Evolutionary conservation across 2,329 filamentous ascomycete species (phyloP).

Genomic region (Aspergillus sp.): DNA sequence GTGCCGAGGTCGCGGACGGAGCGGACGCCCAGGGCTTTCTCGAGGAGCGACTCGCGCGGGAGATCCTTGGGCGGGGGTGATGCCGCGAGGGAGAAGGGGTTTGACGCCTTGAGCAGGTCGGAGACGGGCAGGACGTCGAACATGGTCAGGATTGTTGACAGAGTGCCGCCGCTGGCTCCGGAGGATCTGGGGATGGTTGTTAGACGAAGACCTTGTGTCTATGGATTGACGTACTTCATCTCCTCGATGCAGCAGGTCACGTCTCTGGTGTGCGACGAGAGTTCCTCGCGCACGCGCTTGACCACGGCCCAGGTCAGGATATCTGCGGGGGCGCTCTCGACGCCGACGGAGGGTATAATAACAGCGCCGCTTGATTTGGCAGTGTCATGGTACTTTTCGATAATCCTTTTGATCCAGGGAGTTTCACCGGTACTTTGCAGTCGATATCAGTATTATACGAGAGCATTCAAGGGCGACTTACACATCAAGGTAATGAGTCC

Average conservation of each 20-base stretch:
- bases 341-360: constrained; percentile 51
- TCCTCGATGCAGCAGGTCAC: constrained; percentile 46
- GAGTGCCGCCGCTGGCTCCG: constrained; percentile 49
- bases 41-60: constrained; percentile 20
- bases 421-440: constrained; percentile 49
- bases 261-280: constrained; percentile 42
- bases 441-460: no score
- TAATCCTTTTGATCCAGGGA: constrained; percentile 55
- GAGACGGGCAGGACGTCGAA: constrained; percentile 38
- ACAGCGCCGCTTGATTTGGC: constrained; percentile 53
- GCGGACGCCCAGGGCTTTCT: constrained; percentile 41
- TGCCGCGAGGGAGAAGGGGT: constrained; percentile 44
- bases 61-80: constrained; percentile 27
- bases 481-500: constrained; percentile 60
- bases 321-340: constrained; percentile 55
- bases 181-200: constrained; percentile 21
- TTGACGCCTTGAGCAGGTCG: constrained; percentile 40
- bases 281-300: constrained; percentile 43
- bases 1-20: constrained; percentile 49
- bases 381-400: constrained; percentile 50
- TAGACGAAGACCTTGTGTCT: constrained; percentile 3
- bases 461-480: no score
- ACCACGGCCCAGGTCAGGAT: constrained; percentile 45
- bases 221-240: constrained; percentile 36
- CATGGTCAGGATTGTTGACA: constrained; percentile 56